These are phyloP conservation scores for Polytrichum commune DNA, from an alignment of 225 moss, liverwort and hornwort species.

Conservation along the genomic window DNA sequence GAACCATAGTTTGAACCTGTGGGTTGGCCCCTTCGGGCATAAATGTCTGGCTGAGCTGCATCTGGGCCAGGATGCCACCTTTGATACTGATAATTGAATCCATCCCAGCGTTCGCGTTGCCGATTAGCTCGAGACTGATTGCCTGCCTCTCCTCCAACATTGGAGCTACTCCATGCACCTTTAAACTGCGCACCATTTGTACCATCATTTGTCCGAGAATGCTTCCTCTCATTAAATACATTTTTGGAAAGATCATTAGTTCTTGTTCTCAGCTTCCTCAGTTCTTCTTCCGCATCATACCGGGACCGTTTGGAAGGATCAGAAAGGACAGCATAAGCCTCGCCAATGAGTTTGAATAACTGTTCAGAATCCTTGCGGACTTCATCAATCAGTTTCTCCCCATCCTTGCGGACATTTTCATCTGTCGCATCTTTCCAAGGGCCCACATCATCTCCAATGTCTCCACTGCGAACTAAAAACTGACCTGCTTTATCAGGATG, in stretches of 20 bases:
- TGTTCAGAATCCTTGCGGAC: constrained; percentile 93
- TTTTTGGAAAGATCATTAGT: constrained; percentile 36
- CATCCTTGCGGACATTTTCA: constrained; percentile 33
- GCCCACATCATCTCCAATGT: constrained; percentile 61
- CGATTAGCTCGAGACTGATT: constrained; percentile 50
- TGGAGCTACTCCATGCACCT: constrained; percentile 37
- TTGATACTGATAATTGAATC: constrained; percentile 73
- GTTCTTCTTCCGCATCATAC: constrained; percentile 82
- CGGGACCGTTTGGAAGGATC: constrained; percentile 70
- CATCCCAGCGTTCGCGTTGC: constrained; percentile 67
- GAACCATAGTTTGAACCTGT: constrained; percentile 31
- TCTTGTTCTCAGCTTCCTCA: constrained; percentile 74
- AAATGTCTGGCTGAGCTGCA: constrained; percentile 94
- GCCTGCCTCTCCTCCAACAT: constrained; percentile 46
- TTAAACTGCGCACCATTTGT: constrained; percentile 31
- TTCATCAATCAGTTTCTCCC: constrained; percentile 55
- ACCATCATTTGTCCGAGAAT: constrained; percentile 29
- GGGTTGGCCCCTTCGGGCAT: constrained; percentile 72
- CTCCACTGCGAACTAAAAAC: constrained; percentile 70
- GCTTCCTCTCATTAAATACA: constrained; percentile 42
- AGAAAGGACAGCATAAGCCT: constrained; percentile 90
- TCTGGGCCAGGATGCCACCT: constrained; percentile 96
- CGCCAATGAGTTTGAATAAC: constrained; percentile 93
- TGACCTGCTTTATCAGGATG: constrained; percentile 99
- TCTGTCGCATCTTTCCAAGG: constrained; percentile 54